These are phyloP conservation scores for Pezicula rhizophila DNA, from an alignment of 2,329 filamentous ascomycete species.

Conservation along the genomic window DNA sequence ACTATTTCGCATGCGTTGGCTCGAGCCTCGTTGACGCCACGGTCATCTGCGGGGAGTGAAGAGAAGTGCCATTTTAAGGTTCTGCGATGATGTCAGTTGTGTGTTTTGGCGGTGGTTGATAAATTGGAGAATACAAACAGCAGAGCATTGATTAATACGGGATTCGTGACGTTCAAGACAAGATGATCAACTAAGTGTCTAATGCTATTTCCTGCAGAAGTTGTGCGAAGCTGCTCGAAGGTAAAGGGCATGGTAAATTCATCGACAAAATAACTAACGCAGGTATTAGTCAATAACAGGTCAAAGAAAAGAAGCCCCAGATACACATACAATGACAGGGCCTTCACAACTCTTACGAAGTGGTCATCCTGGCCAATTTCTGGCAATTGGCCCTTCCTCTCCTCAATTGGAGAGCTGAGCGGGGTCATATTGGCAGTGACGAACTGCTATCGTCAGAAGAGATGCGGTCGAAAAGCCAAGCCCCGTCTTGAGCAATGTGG, in stretches of 20 bases:
- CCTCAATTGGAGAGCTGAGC: not conserved
- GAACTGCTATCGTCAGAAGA: no score
- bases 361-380: conserved; percentile 51
- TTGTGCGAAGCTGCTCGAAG: conserved; percentile 69
- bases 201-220: conserved; percentile 53
- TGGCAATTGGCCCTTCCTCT: conserved; percentile 35
- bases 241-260: conserved; percentile 59
- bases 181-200: conserved; percentile 59
- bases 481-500: no score
- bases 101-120: not conserved
- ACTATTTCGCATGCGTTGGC: conserved; percentile 75
- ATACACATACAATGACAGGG: conserved; percentile 51
- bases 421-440: not conserved
- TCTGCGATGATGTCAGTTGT: conserved; percentile 33
- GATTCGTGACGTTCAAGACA: conserved; percentile 56
- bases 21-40: conserved; percentile 60
- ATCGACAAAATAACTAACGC: conserved; percentile 53
- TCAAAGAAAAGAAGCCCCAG: not conserved
- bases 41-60: conserved; percentile 52
- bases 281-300: conserved; percentile 3
- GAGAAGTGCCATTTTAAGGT: conserved; percentile 71
- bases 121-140: conserved; percentile 46
- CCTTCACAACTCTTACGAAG: conserved; percentile 60
- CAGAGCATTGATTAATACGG: conserved; percentile 65
- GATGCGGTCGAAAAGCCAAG: no score